A percentile compares a stretch with the other conserved stretches of the same genome.
Evolutionary conservation across 805 yeast genomes (phyloP).

Genomic region (Danielozyma ontarioensis): DNA sequence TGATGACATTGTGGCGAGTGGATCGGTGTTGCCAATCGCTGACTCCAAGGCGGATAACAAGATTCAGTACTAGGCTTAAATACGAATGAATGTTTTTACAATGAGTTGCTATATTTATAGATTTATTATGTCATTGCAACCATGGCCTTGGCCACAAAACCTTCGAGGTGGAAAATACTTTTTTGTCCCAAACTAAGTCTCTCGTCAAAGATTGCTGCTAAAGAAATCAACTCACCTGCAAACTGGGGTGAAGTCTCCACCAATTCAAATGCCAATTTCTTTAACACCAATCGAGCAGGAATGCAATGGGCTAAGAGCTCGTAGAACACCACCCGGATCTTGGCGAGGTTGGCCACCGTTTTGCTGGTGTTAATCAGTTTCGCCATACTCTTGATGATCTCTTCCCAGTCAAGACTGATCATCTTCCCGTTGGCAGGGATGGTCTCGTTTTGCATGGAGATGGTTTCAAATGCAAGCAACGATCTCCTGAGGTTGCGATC

Average conservation of each 20-base stretch:
- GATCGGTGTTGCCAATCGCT: background rate
- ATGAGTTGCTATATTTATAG: background rate
- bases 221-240: constrained; percentile 43
- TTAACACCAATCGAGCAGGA: constrained; percentile 78
- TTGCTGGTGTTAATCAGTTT: constrained; percentile 53
- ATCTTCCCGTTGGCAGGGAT: constrained; percentile 31
- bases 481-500: constrained; percentile 76
- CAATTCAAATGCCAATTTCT: constrained; percentile 46
- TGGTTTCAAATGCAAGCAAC: constrained; percentile 74
- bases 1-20: constrained; percentile 17
- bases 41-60: constrained; percentile 22
- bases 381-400: constrained; percentile 67
- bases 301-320: constrained; percentile 91
- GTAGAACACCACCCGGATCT: constrained; percentile 65
- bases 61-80: constrained; percentile 25
- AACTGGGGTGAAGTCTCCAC: constrained; percentile 20
- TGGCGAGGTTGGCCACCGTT: constrained; percentile 55
- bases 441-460: constrained; percentile 62
- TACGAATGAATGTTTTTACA: constrained; percentile 1
- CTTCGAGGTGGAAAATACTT: constrained; percentile 91
- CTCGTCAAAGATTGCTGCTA: constrained; percentile 74
- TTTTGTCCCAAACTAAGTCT: constrained; percentile 81
- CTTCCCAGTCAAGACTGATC: constrained; percentile 84
- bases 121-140: constrained; percentile 48
- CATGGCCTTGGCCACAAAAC: constrained; percentile 87